Percentiles rank a stretch among this genome's conserved stretches.
These are phyloP conservation scores for Pleodorina starrii DNA, from an alignment of 139 green algal genomes.

Conservation along the genomic window DNA sequence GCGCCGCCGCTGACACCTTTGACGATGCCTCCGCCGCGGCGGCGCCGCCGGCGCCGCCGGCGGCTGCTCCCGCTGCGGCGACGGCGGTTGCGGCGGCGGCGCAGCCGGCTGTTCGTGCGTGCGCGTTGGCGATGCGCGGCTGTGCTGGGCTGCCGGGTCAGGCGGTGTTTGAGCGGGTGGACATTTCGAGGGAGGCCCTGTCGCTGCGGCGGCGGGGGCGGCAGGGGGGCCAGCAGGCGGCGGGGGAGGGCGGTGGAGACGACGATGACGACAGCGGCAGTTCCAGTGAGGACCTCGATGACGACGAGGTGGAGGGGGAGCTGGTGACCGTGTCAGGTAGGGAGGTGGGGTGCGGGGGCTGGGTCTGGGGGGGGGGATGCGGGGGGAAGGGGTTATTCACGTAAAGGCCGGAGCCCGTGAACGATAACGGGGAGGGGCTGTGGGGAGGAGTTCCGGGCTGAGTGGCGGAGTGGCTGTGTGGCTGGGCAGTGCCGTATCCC, in stretches of 20 bases:
- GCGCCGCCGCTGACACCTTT: not conserved
- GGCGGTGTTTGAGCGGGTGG: slow-evolving; percentile 34
- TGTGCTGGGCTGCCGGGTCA: not conserved
- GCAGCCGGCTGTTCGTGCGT: slow-evolving; percentile 7
- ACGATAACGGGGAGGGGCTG: no score
- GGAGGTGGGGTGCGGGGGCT: no score
- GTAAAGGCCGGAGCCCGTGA: no score
- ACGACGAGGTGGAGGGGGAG: not conserved
- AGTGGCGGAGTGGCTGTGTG: no score
- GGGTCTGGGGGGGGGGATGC: no score
- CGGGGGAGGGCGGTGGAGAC: not conserved
- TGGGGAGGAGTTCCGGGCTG: no score
- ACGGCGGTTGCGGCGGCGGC: not conserved
- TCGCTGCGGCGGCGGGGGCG: not conserved
- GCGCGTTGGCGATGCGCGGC: slow-evolving; percentile 14
- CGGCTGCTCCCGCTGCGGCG: not conserved
- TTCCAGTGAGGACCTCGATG: not conserved
- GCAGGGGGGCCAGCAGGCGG: not conserved
- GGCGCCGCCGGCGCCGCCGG: not conserved
- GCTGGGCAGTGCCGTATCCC: no score
- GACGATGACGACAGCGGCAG: not conserved
- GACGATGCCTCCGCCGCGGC: no score
- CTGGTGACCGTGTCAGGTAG: slow-evolving; percentile 35
- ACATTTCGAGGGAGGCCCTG: not conserved
- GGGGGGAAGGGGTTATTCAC: no score